Conservation (phyloP, 164 flowering plant species). For the Hamamelis virginiana region DNA sequence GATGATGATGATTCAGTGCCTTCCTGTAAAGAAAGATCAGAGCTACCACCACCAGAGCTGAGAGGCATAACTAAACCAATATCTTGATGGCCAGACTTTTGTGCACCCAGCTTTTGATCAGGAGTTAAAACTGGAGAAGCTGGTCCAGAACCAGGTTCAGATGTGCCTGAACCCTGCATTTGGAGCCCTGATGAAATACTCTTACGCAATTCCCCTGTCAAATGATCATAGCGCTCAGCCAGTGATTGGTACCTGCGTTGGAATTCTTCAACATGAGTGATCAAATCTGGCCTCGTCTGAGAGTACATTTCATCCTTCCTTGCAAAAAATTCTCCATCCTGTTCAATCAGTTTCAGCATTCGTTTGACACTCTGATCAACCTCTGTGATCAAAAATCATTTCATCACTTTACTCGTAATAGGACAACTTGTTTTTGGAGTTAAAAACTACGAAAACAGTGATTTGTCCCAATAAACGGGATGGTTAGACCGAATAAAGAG, state of each 20-base stretch:
- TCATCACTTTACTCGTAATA: too few species aligned
- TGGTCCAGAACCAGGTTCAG: constrained; percentile 8
- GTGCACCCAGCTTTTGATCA: constrained; percentile 20
- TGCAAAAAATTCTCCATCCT: constrained; percentile 19
- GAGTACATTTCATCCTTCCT: constrained; percentile 7
- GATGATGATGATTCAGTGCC: constrained; percentile 31
- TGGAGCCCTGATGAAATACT: constrained; percentile 12
- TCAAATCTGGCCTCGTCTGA: constrained; percentile 23
- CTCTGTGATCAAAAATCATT: constrained; percentile 25
- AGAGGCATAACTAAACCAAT: constrained; percentile 16
- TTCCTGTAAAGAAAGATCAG: constrained; percentile 36
- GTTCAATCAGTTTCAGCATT: constrained; percentile 33
- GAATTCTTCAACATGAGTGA: constrained; percentile 28
- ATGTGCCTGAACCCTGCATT: constrained; percentile 13
- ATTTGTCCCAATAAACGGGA: too few species aligned
- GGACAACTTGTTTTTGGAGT: too few species aligned
- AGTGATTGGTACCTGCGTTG: constrained; percentile 30
- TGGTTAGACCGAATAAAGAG: too few species aligned
- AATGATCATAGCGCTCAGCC: constrained; percentile 31
- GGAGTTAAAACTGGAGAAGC: constrained; percentile 30
- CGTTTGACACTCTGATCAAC: constrained; percentile 33
- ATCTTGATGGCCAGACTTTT: constrained; percentile 13
- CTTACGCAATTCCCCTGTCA: constrained; percentile 17
- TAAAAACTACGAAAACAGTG: too few species aligned
- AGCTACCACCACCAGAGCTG: constrained; percentile 37